Evolutionary conservation across 176 grass and related monocot species (phyloP).

Genomic region (Guadua angustifolia): DNA sequence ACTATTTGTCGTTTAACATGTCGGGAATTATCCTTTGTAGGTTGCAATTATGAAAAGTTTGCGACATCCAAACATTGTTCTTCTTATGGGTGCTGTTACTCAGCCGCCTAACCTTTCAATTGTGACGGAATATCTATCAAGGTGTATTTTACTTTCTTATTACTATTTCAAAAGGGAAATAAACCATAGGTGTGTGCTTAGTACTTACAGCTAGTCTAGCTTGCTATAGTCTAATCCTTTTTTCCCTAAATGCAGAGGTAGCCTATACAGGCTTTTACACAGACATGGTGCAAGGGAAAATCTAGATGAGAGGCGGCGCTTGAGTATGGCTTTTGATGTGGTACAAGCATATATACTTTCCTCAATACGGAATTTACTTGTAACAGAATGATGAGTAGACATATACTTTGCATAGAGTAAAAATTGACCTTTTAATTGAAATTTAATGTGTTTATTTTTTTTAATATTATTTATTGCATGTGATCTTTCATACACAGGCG

Average conservation of each 20-base stretch:
- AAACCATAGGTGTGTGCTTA: slow-evolving; percentile 4
- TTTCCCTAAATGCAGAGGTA: slow-evolving; percentile 63
- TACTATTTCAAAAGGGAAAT: slow-evolving; percentile 4
- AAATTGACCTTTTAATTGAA: slow-evolving; percentile 2
- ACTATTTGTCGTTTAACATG: slow-evolving; percentile 28
- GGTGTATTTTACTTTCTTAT: slow-evolving; percentile 51
- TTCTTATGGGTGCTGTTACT: slow-evolving; percentile 97
- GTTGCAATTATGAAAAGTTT: slow-evolving; percentile 95
- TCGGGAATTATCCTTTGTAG: slow-evolving; percentile 40
- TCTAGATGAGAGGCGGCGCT: slow-evolving; percentile 68
- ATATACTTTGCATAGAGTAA: slow-evolving; percentile 7
- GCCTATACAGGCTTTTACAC: slow-evolving; percentile 79
- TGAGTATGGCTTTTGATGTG: slow-evolving; percentile 94
- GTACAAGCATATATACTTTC: slow-evolving; percentile 45
- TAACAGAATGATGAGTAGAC: slow-evolving; percentile 13
- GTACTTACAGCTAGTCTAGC: slow-evolving; percentile 1
- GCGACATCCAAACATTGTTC: slow-evolving; percentile 93
- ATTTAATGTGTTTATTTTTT: not conserved
- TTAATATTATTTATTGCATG: slow-evolving; percentile 1
- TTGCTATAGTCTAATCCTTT: not conserved
- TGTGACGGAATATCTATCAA: slow-evolving; percentile 85
- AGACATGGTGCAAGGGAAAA: slow-evolving; percentile 56
- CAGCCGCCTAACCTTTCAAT: slow-evolving; percentile 77
- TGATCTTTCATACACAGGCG: slow-evolving; percentile 53
- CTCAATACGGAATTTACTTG: slow-evolving; percentile 29